These are phyloP conservation scores for Rickenella mellea DNA, from an alignment of 768 basidiomycete genomes.

Conservation along the genomic window DNA sequence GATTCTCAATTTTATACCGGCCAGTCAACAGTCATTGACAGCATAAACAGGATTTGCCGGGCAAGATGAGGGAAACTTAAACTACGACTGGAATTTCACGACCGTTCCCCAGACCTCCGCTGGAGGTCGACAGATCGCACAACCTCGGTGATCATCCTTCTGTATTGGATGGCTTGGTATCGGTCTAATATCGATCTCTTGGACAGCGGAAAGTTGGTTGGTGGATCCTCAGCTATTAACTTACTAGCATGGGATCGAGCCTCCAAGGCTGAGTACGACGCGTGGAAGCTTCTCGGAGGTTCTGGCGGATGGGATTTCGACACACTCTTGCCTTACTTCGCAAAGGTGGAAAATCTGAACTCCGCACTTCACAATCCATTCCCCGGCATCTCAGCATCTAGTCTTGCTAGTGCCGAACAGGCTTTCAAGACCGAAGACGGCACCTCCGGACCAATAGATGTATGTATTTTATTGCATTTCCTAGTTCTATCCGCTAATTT, in stretches of 20 bases:
- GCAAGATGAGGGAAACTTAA: conserved; percentile 8
- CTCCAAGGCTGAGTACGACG: conserved; percentile 14
- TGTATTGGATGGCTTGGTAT: too few species aligned
- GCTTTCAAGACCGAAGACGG: too few species aligned
- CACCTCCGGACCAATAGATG: too few species aligned
- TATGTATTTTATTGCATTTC: too few species aligned
- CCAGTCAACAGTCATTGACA: too few species aligned
- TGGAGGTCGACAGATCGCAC: too few species aligned
- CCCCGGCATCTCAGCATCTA: too few species aligned
- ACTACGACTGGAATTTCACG: conserved; percentile 11
- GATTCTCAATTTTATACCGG: background rate
- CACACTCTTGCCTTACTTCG: conserved; percentile 7
- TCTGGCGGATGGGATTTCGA: conserved; percentile 9
- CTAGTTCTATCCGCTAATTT: too few species aligned
- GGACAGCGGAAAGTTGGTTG: conserved; percentile 15
- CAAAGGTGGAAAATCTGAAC: conserved; percentile 5
- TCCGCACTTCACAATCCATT: too few species aligned
- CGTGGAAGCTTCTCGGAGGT: conserved; percentile 10
- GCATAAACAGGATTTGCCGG: conserved; percentile 6
- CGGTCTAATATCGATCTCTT: background rate
- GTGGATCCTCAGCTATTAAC: conserved; percentile 13
- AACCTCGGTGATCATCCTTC: too few species aligned
- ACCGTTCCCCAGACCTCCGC: conserved; percentile 9
- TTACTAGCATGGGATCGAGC: conserved; percentile 13
- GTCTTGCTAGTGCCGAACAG: too few species aligned